phyloP scores from a whole-genome alignment of 306 rosid species.

The Cucurbita pepo region DNA sequence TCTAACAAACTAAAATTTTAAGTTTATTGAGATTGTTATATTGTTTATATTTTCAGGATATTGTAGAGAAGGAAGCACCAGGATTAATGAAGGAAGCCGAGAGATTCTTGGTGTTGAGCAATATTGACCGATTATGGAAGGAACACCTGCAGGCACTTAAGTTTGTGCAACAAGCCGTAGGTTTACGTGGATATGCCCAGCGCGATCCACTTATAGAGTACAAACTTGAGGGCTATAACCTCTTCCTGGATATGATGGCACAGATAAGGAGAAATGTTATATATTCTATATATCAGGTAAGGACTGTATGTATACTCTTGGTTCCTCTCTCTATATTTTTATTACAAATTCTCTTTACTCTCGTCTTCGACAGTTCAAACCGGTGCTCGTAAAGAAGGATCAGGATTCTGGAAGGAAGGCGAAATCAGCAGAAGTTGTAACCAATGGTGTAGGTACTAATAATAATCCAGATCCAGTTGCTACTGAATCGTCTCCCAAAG shows the following conservation, averaged over 20 bases:
- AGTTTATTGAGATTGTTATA: neutral
- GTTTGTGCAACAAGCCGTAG: constrained; percentile 94
- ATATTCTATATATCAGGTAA: constrained; percentile 85
- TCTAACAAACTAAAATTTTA: neutral
- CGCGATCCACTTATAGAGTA: constrained; percentile 95
- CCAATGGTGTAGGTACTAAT: constrained; percentile 18
- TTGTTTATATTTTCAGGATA: constrained; percentile 26
- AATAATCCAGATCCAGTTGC: constrained; percentile 34
- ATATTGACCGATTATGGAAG: constrained; percentile 89
- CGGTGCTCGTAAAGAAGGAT: constrained; percentile 68
- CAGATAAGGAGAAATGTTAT: constrained; percentile 92
- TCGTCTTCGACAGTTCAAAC: constrained; percentile 52
- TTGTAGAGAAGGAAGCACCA: constrained; percentile 60
- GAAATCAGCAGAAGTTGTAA: constrained; percentile 28
- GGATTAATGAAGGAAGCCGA: constrained; percentile 95
- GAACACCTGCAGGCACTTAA: constrained; percentile 90
- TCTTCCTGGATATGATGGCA: constrained; percentile 99
- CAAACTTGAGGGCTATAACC: constrained; percentile 93
- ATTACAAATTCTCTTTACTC: neutral
- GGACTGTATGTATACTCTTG: neutral
- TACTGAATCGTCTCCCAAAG: constrained; percentile 37
- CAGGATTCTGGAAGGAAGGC: constrained; percentile 23
- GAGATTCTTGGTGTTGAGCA: constrained; percentile 75
- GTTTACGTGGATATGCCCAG: constrained; percentile 88
- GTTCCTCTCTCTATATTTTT: neutral